A percentile compares a stretch with the other conserved stretches of the same genome.
phyloP scores from a whole-genome alignment of 805 yeast genomes.

The Wickerhamiella galacta region DNA sequence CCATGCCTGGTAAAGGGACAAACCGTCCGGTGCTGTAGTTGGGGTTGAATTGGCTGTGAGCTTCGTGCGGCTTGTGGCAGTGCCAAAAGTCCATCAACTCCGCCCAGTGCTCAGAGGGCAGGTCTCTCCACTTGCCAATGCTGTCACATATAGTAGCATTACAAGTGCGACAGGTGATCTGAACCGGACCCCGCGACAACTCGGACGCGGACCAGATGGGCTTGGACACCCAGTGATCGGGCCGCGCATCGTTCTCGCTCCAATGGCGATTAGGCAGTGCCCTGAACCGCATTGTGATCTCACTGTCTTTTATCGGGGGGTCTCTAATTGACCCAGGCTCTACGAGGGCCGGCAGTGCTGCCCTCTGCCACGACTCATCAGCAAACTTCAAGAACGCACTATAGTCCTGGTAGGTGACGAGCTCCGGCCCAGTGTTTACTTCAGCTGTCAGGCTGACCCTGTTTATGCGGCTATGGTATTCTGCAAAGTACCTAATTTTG shows the following conservation, averaged over 20 bases:
- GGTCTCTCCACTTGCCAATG: constrained; percentile 26
- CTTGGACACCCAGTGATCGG: constrained; percentile 2
- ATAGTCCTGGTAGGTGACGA: neutral
- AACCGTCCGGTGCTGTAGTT: constrained; percentile 16
- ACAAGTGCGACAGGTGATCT: too few species aligned
- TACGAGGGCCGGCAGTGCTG: constrained; percentile 4
- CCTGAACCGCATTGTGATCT: constrained; percentile 1
- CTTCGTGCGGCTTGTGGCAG: constrained; percentile 42
- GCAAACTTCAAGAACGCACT: constrained; percentile 4
- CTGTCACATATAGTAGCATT: constrained; percentile 2
- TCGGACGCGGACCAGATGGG: constrained; percentile 2
- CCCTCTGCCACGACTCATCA: constrained; percentile 9
- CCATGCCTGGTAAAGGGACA: constrained; percentile 26
- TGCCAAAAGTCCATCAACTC: constrained; percentile 98
- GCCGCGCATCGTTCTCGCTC: neutral
- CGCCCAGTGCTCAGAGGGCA: constrained; percentile 89
- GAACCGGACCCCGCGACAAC: too few species aligned
- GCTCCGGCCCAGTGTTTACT: neutral
- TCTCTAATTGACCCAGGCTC: neutral
- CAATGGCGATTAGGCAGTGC: neutral
- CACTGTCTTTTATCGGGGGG: neutral
- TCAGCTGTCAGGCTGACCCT: constrained; percentile 11
- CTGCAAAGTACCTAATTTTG: constrained; percentile 14
- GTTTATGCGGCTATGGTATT: constrained; percentile 13
- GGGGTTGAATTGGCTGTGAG: constrained; percentile 7